Conservation (phyloP, 768 basidiomycete genomes). For the Porpolomopsis calyptriformis region DNA sequence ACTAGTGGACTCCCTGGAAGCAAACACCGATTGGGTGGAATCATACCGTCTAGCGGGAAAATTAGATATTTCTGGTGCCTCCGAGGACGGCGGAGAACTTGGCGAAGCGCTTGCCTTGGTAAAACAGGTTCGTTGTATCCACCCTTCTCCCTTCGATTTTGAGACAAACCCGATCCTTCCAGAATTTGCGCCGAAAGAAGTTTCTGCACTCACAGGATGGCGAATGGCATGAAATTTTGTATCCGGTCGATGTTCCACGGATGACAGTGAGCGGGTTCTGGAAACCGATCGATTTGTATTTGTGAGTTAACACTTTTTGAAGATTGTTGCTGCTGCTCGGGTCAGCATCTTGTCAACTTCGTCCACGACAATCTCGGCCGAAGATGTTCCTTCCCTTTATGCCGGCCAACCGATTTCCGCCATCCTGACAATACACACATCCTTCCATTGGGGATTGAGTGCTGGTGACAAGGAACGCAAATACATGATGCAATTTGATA, state of each 20-base stretch:
- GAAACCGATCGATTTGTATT: too few relatives aligned
- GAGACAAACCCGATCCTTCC: background rate
- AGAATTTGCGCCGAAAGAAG: slow-evolving; percentile 36
- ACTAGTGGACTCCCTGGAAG: slow-evolving; percentile 50
- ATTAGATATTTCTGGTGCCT: slow-evolving; percentile 41
- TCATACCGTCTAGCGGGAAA: slow-evolving; percentile 63
- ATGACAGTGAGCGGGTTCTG: slow-evolving; percentile 51
- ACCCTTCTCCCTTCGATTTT: background rate
- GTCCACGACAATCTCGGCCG: slow-evolving; percentile 23
- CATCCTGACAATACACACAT: slow-evolving; percentile 53
- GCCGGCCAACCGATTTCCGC: slow-evolving; percentile 83
- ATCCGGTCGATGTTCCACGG: slow-evolving; percentile 77
- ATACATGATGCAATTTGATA: slow-evolving; percentile 65
- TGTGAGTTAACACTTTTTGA: slow-evolving; percentile 8
- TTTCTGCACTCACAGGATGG: slow-evolving; percentile 30
- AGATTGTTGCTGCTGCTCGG: slow-evolving; percentile 60
- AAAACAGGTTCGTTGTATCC: slow-evolving; percentile 20
- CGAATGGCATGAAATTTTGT: slow-evolving; percentile 64
- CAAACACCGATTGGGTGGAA: slow-evolving; percentile 56
- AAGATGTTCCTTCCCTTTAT: slow-evolving; percentile 37
- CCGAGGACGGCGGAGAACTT: slow-evolving; percentile 21
- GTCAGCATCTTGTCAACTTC: slow-evolving; percentile 40
- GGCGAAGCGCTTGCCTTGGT: slow-evolving; percentile 21
- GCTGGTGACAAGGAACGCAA: slow-evolving; percentile 28
- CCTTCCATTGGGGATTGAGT: slow-evolving; percentile 65